These are phyloP conservation scores for Botryosphaeria dothidea DNA, from an alignment of 2,329 filamentous ascomycete genomes.

Conservation along the genomic window DNA sequence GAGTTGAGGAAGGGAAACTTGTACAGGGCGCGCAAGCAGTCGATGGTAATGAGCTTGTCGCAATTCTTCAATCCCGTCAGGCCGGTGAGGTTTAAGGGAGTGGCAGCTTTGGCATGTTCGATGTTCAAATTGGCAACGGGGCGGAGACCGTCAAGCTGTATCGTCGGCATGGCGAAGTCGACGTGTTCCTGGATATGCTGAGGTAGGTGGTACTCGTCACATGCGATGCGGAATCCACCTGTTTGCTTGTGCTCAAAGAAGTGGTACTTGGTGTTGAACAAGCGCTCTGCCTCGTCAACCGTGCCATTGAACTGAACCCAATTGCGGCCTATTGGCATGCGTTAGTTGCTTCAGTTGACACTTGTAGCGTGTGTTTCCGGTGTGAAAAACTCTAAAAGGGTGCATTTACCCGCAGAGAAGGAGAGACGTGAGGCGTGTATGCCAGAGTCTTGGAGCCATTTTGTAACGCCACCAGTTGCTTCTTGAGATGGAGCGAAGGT, in stretches of 20 bases:
- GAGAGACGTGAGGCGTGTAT: conserved; percentile 13
- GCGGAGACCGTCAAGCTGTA: conserved; percentile 39
- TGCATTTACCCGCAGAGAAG: conserved; percentile 24
- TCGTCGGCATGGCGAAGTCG: conserved; percentile 40
- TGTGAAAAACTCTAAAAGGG: no score
- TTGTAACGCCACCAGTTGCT: conserved; percentile 24
- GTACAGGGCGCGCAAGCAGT: conserved; percentile 48
- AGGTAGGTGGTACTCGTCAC: conserved; percentile 40
- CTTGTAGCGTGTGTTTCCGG: no score
- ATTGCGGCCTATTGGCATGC: neutral
- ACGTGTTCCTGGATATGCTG: conserved; percentile 27
- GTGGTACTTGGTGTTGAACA: conserved; percentile 43
- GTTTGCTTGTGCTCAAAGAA: conserved; percentile 37
- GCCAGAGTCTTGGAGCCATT: conserved; percentile 26
- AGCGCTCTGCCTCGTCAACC: conserved; percentile 37
- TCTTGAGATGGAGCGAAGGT: conserved; percentile 30
- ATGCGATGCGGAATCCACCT: conserved; percentile 38
- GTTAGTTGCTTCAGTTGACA: no score
- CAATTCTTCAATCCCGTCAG: conserved; percentile 43
- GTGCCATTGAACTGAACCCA: conserved; percentile 45
- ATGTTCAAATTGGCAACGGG: neutral
- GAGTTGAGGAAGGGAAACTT: conserved; percentile 28
- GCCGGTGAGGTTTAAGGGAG: conserved; percentile 23
- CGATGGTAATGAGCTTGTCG: conserved; percentile 57
- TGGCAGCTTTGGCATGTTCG: neutral